These are phyloP conservation scores for Kodamaea leandrae DNA, from an alignment of 805 yeast species.

Conservation along the genomic window DNA sequence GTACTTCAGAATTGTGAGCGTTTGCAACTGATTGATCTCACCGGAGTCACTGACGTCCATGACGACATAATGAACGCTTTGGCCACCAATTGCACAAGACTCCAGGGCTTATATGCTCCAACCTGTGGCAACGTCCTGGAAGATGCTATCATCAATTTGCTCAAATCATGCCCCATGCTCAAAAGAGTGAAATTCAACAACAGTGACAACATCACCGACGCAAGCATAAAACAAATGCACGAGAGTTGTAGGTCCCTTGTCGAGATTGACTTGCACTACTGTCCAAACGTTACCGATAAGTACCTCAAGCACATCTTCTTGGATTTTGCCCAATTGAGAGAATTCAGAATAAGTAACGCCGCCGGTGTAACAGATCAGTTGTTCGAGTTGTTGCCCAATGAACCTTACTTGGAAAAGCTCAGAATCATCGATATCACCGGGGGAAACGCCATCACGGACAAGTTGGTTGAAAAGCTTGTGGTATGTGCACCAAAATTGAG, in stretches of 20 bases:
- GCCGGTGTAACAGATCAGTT: constrained; percentile 65
- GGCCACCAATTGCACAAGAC: constrained; percentile 66
- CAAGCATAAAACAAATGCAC: constrained; percentile 56
- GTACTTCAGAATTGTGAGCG: constrained; percentile 64
- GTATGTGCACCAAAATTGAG: constrained; percentile 79
- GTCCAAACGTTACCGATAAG: constrained; percentile 69
- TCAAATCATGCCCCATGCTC: constrained; percentile 65
- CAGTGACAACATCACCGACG: constrained; percentile 64
- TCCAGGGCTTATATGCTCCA: constrained; percentile 90
- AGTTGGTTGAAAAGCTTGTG: constrained; percentile 69
- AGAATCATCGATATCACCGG: constrained; percentile 84
- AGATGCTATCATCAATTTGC: constrained; percentile 55
- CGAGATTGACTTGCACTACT: constrained; percentile 84
- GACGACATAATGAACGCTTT: constrained; percentile 70
- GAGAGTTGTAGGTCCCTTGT: constrained; percentile 75
- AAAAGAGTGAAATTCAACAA: constrained; percentile 82
- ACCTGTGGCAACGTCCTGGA: constrained; percentile 74
- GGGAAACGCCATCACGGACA: constrained; percentile 78
- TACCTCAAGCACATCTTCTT: constrained; percentile 56
- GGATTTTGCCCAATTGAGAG: constrained; percentile 71
- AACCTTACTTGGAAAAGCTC: constrained; percentile 55
- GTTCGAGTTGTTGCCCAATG: constrained; percentile 52
- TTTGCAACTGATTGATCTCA: constrained; percentile 82
- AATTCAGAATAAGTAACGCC: constrained; percentile 77
- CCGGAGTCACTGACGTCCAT: constrained; percentile 63